Evolutionary conservation across 148 eudicot species (phyloP).

Genomic region (Nyssa sinensis): DNA sequence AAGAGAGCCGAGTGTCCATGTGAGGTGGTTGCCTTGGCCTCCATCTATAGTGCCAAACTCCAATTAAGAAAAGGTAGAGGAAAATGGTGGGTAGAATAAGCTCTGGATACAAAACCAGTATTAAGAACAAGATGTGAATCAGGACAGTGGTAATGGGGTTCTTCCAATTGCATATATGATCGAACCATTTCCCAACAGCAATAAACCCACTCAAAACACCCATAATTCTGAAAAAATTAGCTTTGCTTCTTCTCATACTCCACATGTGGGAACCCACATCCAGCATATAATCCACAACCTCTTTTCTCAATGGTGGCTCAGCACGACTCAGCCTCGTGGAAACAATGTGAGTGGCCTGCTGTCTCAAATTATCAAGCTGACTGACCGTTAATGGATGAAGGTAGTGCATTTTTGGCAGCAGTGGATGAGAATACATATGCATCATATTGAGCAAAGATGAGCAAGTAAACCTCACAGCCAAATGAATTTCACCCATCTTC

Average conservation of each 20-base stretch:
- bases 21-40: conserved; percentile 20
- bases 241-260: conserved; percentile 29
- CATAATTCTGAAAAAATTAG: conserved; percentile 24
- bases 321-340: conserved; percentile 20
- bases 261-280: conserved; percentile 28
- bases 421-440: conserved; percentile 22
- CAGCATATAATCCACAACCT: conserved; percentile 24
- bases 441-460: conserved; percentile 24
- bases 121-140: conserved; percentile 21
- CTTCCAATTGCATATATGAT: conserved; percentile 28
- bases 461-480: conserved; percentile 26
- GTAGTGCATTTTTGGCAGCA: conserved; percentile 25
- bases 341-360: conserved; percentile 26
- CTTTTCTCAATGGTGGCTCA: conserved; percentile 24
- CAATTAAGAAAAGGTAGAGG: conserved; percentile 22
- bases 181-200: conserved; percentile 28
- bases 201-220: conserved; percentile 24
- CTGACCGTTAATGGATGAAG: conserved; percentile 21
- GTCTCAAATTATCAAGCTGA: conserved; percentile 23
- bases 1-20: conserved; percentile 27
- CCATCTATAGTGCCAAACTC: conserved; percentile 27
- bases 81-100: conserved; percentile 24
- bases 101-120: conserved; percentile 24
- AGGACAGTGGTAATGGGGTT: conserved; percentile 25
- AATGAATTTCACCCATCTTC: conserved; percentile 26